Conservation (phyloP, 495 filamentous ascomycete species). For the Cladorrhinum samala region DNA sequence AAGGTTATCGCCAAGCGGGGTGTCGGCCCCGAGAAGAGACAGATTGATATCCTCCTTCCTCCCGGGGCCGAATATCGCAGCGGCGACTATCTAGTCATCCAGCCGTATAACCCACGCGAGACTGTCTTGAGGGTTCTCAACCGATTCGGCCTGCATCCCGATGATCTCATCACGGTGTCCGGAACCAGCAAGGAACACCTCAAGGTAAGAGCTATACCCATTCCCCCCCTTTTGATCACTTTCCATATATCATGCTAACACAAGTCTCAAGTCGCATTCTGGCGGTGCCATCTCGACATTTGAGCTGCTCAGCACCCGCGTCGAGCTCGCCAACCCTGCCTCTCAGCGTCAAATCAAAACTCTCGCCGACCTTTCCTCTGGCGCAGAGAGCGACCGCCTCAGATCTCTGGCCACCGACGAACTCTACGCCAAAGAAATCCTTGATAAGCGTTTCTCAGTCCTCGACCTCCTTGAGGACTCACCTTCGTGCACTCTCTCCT, state of each 20-base stretch:
- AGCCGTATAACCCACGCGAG: constrained; percentile 54
- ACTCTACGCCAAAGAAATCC: constrained; percentile 16
- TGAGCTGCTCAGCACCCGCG: constrained; percentile 53
- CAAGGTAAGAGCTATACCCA: constrained; percentile 6
- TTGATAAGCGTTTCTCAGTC: constrained; percentile 47
- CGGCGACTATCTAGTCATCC: constrained; percentile 57
- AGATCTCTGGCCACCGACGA: constrained; percentile 15
- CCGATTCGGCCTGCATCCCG: constrained; percentile 44
- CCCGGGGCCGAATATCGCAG: constrained; percentile 56
- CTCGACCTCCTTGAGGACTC: constrained; percentile 56
- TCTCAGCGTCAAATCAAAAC: constrained; percentile 32
- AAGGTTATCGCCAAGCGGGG: constrained; percentile 45
- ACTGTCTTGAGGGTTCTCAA: constrained; percentile 40
- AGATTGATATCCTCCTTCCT: constrained; percentile 55
- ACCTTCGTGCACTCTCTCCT: constrained; percentile 34
- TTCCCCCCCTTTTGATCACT: not conserved
- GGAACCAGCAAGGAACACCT: constrained; percentile 24
- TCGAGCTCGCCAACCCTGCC: constrained; percentile 60
- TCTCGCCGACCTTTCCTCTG: constrained; percentile 18
- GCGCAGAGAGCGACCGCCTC: constrained; percentile 12
- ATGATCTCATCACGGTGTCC: constrained; percentile 30
- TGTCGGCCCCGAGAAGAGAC: constrained; percentile 49
- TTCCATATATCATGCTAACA: constrained; percentile 13
- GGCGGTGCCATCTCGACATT: constrained; percentile 48
- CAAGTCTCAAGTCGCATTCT: constrained; percentile 43